Evolutionary conservation across 371 early-diverging fungal species (phyloP), one percentile per base, ranked within the genome.

Genomic region (Mucor sp.): DNA sequence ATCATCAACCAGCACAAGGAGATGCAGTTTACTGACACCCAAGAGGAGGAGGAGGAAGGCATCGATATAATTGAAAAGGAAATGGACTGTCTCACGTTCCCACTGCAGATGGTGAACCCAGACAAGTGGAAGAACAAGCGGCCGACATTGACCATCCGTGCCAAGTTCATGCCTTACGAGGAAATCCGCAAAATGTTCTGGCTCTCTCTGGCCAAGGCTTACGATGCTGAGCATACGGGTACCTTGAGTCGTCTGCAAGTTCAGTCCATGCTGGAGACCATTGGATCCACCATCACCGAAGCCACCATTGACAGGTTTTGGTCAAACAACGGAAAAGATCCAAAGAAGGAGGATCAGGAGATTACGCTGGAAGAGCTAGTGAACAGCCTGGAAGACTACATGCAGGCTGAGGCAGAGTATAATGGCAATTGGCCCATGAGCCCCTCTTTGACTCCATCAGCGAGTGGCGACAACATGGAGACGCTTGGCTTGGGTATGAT

Each of bases 171-270:
- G 43, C 81, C 89, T 0, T 87, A 84, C 37, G 72, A 74, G 17
- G 72, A 77, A 5, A 67, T 93, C 6, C 78, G 92, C n/a, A 71
- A 81, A 41, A 85, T 87, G 58, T 91, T 91, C 70, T 92, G 91
- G 90, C 65, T 77, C 3, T 81, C 85, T 0, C 71, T 90, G 30
- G 74, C 87, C 37, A 80, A 80, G 32, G 69, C 71, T 2, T 92
- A 89, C 59, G 90, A 88, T 69, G 76, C 75, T 1, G 83, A 87
- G 56, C 67, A 65, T 5, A 85, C 82, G 56, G 76, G 69, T 3
- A 65, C 68, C n/a, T 70, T 75, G 53, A 80, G 74, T 75, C 76
- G 78, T 35, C 69, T 89, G 9, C 81, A 89, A 65, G 75, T 93
- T 4, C 77, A 79, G 25, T 86, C 92, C 19, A 85, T 91, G 88